Base-by-base conservation (phyloP, 495 filamentous ascomycete genomes). In the Daldinia childiae region DNA sequence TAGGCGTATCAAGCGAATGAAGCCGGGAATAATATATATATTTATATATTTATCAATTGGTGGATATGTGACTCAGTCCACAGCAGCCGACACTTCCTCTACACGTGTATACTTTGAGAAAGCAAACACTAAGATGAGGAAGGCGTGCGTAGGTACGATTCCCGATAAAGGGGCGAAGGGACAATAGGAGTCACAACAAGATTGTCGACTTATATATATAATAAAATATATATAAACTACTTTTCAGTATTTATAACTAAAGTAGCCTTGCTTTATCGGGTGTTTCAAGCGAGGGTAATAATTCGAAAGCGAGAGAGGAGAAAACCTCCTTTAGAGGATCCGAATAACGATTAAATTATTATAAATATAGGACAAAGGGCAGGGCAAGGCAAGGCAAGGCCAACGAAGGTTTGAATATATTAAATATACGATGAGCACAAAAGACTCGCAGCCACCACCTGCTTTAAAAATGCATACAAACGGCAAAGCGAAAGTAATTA, bases 271-370 rank as follows among this genome's bases (percentile, higher is more conserved):
- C 70, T 62, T 45, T 62, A 41, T 63, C 62, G 60, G 54, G 43
- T 30, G 72, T 72, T 66, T 74, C 69, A 69, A 69, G 59, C 60
- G 69, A 66, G 61, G 45, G 58, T 65, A 43, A 62, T 62, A 43
- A 62, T 62, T 5, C 8, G 34, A 34, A 67, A 57, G 38, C 64
- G 69, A 72, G 56, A 54, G 69, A 72, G 59, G 69, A 52, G 50
- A 64, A 64, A 64, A 11, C 50, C 57, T 55, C 29, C 63, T 63
- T 64, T 48, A 21, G 58, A 75, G 69, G 69, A 48, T 75, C 64
- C 58, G 62, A 69, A 69, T 74, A 74, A 62, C 73, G 73, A 69
- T 38, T 34, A 68, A 59, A 62, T 48, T 64, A 63, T 52, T 52
- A 58, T 57, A 52, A 43, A 68, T 41, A 45, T 62, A 66, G 69